Conservation (phyloP, 345 rosid genomes). For the Eutrema heterophyllum region DNA sequence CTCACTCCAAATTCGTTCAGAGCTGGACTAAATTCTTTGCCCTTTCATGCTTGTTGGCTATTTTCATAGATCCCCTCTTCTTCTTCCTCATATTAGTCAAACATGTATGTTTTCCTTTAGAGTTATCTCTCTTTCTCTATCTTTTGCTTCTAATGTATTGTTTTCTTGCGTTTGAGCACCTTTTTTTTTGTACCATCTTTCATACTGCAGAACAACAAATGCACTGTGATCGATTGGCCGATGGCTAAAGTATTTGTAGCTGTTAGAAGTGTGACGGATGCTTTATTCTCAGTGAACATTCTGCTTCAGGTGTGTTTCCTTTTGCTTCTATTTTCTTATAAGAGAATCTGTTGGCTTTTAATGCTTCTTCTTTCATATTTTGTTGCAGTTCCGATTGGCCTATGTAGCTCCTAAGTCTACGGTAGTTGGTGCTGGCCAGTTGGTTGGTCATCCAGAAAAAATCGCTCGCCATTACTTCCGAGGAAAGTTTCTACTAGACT, state of each 20-base stretch:
- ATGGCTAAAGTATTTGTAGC: slow-evolving; percentile 42
- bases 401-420: slow-evolving; percentile 75
- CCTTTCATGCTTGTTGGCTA: slow-evolving; percentile 65
- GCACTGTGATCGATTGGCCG: slow-evolving; percentile 49
- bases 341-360: neutral
- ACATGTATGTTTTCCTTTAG: slow-evolving; percentile 35
- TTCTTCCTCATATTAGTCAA: slow-evolving; percentile 57
- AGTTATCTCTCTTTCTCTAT: neutral
- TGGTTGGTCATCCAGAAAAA: slow-evolving; percentile 76
- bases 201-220: slow-evolving; percentile 42
- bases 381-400: slow-evolving; percentile 77
- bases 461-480: slow-evolving; percentile 60
- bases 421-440: slow-evolving; percentile 83
- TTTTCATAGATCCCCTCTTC: slow-evolving; percentile 79
- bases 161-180: neutral
- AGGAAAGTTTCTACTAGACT: slow-evolving; percentile 53
- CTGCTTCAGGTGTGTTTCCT: slow-evolving; percentile 64
- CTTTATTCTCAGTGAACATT: slow-evolving; percentile 60
- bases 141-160: neutral
- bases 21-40: slow-evolving; percentile 68
- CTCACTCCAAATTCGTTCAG: slow-evolving; percentile 63
- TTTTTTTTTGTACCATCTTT: neutral
- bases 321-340: neutral
- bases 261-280: slow-evolving; percentile 59
- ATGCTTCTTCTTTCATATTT: neutral